These are phyloP conservation scores for Oryza nivara DNA, from an alignment of 176 grass and related monocot species.

Conservation along the genomic window DNA sequence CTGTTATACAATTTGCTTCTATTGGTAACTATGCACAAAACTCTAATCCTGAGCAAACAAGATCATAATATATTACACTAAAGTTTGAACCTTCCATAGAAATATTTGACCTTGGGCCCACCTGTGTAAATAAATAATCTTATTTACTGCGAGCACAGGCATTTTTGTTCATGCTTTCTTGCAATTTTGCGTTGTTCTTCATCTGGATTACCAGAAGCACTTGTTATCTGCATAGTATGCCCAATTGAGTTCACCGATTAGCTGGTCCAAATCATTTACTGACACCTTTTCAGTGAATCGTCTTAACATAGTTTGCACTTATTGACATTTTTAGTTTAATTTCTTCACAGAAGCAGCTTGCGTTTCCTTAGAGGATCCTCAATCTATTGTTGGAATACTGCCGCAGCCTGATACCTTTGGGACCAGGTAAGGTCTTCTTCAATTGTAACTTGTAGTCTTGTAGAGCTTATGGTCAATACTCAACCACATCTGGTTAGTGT, in stretches of 20 bases:
- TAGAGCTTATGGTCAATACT: slow-evolving; percentile 11
- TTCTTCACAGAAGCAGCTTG: slow-evolving; percentile 63
- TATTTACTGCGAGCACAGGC: slow-evolving; percentile 5
- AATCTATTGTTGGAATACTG: slow-evolving; percentile 91
- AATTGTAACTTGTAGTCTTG: slow-evolving; percentile 21
- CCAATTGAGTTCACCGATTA: not conserved
- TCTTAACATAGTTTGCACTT: slow-evolving; percentile 10
- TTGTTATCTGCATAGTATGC: not conserved
- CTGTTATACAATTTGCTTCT: too few species aligned
- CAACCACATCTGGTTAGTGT: not conserved
- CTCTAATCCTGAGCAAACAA: slow-evolving; percentile 28
- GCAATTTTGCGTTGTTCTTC: slow-evolving; percentile 1
- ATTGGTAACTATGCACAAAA: not conserved
- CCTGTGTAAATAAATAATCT: slow-evolving; percentile 21
- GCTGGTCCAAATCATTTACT: slow-evolving; percentile 17
- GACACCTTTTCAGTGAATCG: not conserved
- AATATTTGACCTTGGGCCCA: slow-evolving; percentile 26
- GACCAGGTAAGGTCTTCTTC: slow-evolving; percentile 61
- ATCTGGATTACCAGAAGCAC: slow-evolving; percentile 16
- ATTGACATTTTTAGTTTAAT: slow-evolving; percentile 27
- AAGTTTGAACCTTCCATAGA: slow-evolving; percentile 10
- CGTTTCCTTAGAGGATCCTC: slow-evolving; percentile 61
- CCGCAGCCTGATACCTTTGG: slow-evolving; percentile 72
- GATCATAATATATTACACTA: not conserved
- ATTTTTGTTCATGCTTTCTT: not conserved